Base-by-base conservation (phyloP, 2,329 filamentous ascomycete genomes). In the Calonectria ilicicola region DNA sequence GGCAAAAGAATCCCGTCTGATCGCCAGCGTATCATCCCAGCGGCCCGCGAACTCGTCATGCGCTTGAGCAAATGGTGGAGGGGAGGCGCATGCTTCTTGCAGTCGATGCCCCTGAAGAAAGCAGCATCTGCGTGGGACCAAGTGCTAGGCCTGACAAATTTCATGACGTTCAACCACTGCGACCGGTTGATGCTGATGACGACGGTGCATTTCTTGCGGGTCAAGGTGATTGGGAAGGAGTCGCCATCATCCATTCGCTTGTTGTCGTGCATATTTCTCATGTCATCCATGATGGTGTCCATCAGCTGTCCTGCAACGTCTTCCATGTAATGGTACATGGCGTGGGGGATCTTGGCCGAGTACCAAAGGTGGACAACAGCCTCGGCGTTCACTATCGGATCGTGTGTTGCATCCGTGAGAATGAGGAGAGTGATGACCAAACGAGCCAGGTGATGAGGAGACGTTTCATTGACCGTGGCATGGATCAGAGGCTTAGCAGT, bases 341-440 rank as follows among this genome's bases (percentile, higher is more conserved):
- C 17, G 2, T 8, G n/a, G 19, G 80, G 66, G 42, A 79, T 62
- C 51, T 65, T 73, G 14, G 67, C 42, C 12, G 80, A 81, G 65
- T 82, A 82, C 79, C 77, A 81, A 15, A 81, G 26, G 56, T 82
- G 78, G 3, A 78, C 72, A 15, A 72, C 64, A 2, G 75, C 67
- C 26, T 82, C 80, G 1, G 80, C 78, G 53, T 78, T 79, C 6
- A 68, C 7, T 0, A 64, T 15, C 5, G 74, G 68, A 19, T 80
- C 68, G 35, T 63, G 29, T 1, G 38, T 38, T 1, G 26, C 12
- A 8, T 73, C 72, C 12, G 69, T 72, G 15, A 78, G 69, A 21
- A 78, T 66, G 0, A 74, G 60, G 1, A 80, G 23, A 2, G 67
- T 68, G 1, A 77, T 19, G 1, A 79, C 35, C 1, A 72, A 47